These are phyloP conservation scores for Hymenoscyphus salicellus DNA, from an alignment of 2,329 filamentous ascomycete species.

Conservation along the genomic window DNA sequence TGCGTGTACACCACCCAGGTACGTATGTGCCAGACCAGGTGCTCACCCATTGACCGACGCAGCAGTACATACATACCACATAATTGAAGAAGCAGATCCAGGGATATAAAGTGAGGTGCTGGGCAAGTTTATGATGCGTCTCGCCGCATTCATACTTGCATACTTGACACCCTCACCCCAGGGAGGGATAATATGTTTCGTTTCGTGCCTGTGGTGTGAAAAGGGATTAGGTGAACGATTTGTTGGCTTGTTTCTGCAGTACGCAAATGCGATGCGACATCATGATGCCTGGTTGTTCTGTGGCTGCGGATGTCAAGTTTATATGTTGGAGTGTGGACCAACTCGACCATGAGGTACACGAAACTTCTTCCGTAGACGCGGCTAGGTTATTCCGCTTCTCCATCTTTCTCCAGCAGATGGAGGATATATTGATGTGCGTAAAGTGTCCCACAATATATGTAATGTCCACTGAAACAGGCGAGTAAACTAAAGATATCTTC, in stretches of 20 bases:
- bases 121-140: neutral
- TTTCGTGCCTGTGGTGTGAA: no score
- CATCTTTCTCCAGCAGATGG: neutral
- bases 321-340: neutral
- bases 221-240: neutral
- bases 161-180: no score
- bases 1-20: neutral
- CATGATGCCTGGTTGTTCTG: no score
- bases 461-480: neutral
- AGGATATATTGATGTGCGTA: neutral
- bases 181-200: neutral
- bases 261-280: neutral
- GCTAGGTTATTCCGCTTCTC: neutral
- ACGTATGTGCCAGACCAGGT: neutral
- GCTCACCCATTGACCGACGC: no score
- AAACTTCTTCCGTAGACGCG: neutral
- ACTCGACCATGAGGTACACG: neutral
- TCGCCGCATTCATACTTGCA: slow-evolving; percentile 13
- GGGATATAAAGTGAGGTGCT: neutral
- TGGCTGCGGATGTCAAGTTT: neutral
- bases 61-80: no score
- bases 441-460: neutral
- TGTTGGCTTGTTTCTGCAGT: neutral
- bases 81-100: no score
- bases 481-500: neutral